Conservation (phyloP, 1,284 basidiomycete genomes). For the Entoloma clypeatum region DNA sequence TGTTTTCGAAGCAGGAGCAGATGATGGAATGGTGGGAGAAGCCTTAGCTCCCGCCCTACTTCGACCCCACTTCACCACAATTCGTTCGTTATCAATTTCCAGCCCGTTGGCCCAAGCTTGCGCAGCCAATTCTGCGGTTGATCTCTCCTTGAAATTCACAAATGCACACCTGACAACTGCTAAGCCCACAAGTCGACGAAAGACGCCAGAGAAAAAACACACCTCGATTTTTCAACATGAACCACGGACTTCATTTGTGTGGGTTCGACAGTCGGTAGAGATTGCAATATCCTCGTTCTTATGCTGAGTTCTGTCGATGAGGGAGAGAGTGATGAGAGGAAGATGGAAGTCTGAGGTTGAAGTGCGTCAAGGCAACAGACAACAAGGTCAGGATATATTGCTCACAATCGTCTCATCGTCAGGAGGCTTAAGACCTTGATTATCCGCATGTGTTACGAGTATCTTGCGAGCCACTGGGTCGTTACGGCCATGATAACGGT, state of each 20-base stretch:
- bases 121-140: constrained; percentile 82
- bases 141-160: constrained; percentile 85
- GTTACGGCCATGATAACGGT: constrained; percentile 86
- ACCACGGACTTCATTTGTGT: constrained; percentile 79
- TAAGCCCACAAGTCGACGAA: background rate
- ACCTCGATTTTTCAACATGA: constrained; percentile 80
- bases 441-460: constrained; percentile 67
- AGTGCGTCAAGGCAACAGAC: constrained; percentile 1
- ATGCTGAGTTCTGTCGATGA: constrained; percentile 74
- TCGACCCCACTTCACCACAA: constrained; percentile 86
- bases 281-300: constrained; percentile 70
- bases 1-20: constrained; percentile 15
- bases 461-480: constrained; percentile 93
- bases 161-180: constrained; percentile 77
- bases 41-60: constrained; percentile 45
- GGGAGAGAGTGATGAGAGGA: constrained; percentile 81
- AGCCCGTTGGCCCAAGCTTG: constrained; percentile 82
- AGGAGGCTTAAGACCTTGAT: constrained; percentile 82
- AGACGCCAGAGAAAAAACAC: constrained; percentile 17
- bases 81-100: constrained; percentile 74
- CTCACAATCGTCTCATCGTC: constrained; percentile 84
- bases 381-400: constrained; percentile 17
- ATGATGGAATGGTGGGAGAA: constrained; percentile 17
- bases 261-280: constrained; percentile 67
- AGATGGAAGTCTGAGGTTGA: constrained; percentile 75